Conservation (phyloP, 257 asterid species). For the Anisodus tanguticus region DNA sequence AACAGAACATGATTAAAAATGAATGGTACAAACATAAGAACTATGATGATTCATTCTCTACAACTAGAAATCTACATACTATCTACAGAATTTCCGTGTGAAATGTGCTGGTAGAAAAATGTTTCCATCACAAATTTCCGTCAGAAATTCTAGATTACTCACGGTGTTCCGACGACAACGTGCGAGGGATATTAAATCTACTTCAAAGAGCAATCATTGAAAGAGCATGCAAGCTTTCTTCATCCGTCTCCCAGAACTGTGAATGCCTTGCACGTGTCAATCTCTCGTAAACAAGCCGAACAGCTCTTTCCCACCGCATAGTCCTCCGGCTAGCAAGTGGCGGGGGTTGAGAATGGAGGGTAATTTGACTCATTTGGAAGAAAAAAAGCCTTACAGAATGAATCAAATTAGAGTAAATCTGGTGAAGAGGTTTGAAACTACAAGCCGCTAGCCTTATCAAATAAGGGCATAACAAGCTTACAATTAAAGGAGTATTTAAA, state of each 20-base stretch:
- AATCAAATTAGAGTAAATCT: constrained; percentile 37
- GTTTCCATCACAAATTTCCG: too few species aligned
- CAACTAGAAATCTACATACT: too few species aligned
- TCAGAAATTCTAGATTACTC: too few species aligned
- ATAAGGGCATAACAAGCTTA: constrained; percentile 23
- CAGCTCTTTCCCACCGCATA: constrained; percentile 63
- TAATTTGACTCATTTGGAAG: constrained; percentile 62
- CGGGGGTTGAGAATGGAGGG: constrained; percentile 27
- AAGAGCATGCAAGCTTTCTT: constrained; percentile 57
- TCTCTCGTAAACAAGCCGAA: constrained; percentile 54
- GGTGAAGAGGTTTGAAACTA: constrained; percentile 48
- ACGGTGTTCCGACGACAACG: too few species aligned
- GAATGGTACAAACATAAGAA: neutral
- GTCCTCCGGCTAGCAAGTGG: neutral
- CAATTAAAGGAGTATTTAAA: constrained; percentile 39
- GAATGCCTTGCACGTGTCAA: constrained; percentile 45
- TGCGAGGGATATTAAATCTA: too few species aligned
- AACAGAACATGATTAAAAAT: neutral
- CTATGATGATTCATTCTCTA: too few species aligned
- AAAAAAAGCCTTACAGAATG: constrained; percentile 49
- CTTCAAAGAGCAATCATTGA: constrained; percentile 57
- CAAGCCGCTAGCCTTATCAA: constrained; percentile 37
- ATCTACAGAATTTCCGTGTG: too few species aligned
- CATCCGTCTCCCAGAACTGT: constrained; percentile 40
- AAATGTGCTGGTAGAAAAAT: too few species aligned